Evolutionary conservation across 495 filamentous ascomycete genomes (phyloP).

Genomic region (Clavariopsis aquatica): DNA sequence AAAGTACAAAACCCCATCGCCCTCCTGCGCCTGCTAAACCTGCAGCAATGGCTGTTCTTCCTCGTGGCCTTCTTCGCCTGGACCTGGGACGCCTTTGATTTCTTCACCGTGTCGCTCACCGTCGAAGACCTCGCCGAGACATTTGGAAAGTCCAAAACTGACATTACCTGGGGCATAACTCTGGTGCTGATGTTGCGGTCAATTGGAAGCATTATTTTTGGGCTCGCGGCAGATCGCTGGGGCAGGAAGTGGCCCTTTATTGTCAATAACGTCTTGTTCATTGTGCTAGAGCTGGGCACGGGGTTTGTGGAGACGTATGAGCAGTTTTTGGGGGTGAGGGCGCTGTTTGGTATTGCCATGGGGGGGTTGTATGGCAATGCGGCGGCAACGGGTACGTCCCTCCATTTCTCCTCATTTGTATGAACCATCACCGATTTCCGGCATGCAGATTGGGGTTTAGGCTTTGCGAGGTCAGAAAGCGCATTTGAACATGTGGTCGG

Average conservation of each 20-base stretch:
- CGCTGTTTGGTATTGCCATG: constrained; percentile 89
- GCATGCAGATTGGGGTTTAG: too few species aligned
- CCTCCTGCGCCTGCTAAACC: constrained; percentile 63
- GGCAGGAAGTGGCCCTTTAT: constrained; percentile 89
- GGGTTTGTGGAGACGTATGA: constrained; percentile 76
- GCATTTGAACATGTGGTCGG: too few species aligned
- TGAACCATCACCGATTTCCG: too few species aligned
- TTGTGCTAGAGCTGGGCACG: constrained; percentile 75
- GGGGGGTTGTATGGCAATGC: constrained; percentile 87
- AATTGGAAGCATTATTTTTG: constrained; percentile 72
- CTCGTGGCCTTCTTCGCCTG: constrained; percentile 52
- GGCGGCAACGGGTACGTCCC: constrained; percentile 60
- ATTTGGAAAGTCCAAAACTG: constrained; percentile 66
- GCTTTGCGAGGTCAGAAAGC: too few species aligned
- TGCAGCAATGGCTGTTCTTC: constrained; percentile 86
- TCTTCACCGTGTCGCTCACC: constrained; percentile 85
- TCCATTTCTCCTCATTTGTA: too few species aligned
- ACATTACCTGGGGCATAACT: constrained; percentile 92
- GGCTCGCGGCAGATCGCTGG: constrained; percentile 78
- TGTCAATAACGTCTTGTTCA: constrained; percentile 79
- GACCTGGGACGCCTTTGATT: constrained; percentile 88
- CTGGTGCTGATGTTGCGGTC: constrained; percentile 79
- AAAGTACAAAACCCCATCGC: constrained; percentile 78
- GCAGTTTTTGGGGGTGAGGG: constrained; percentile 76
- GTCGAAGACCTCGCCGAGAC: constrained; percentile 64